These are phyloP conservation scores for Perkinsus olseni DNA, from an alignment of 169 alveolate species.

Conservation along the genomic window DNA sequence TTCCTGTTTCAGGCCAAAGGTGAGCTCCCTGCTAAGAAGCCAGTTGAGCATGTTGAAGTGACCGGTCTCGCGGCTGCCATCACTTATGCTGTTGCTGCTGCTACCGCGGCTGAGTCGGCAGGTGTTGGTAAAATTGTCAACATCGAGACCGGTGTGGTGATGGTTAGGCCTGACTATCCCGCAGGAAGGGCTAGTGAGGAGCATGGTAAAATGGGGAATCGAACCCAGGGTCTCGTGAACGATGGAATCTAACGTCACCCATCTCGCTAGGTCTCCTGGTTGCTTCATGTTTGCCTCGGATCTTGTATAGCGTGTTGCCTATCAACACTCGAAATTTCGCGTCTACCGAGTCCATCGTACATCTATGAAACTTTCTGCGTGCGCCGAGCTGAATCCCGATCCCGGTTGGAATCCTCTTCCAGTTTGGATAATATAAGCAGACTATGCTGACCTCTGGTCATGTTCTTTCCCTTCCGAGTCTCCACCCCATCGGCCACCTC, in stretches of 20 bases:
- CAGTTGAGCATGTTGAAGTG: neutral
- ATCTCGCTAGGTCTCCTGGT: neutral
- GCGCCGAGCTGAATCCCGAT: no score
- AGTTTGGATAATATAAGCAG: no score
- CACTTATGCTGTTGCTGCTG: neutral
- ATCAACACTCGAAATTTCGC: no score
- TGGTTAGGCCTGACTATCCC: neutral
- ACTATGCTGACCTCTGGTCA: no score
- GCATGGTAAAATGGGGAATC: neutral
- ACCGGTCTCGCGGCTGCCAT: neutral
- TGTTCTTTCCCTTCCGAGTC: no score
- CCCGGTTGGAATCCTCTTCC: no score
- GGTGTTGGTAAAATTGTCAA: neutral
- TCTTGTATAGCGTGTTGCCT: no score
- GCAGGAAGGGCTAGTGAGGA: neutral
- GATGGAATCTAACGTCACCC: neutral
- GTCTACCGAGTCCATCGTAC: no score
- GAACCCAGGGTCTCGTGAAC: neutral
- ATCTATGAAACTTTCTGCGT: no score
- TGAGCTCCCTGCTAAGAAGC: neutral
- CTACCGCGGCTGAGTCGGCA: neutral
- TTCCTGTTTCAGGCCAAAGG: conserved; percentile 1
- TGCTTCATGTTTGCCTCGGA: no score
- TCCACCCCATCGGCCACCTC: no score
- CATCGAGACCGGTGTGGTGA: neutral